Conservation (phyloP, 495 filamentous ascomycete species). For the Xylaria castorea region DNA sequence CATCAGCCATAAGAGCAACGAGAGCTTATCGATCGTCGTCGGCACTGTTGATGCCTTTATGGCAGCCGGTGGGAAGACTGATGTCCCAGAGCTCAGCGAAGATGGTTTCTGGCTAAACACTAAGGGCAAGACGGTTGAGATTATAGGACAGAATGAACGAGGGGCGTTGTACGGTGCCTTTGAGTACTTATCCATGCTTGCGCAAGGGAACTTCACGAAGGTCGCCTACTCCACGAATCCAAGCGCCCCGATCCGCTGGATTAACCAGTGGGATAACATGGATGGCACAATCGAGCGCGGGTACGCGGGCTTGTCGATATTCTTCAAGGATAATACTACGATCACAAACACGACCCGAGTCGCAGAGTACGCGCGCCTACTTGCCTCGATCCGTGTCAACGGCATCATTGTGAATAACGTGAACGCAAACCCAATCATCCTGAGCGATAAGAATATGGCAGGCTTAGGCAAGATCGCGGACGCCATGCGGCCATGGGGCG, state of each 20-base stretch:
- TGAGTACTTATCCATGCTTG: conserved; percentile 69
- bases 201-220: conserved; percentile 65
- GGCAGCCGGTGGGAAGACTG: conserved; percentile 42
- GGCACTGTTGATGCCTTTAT: conserved; percentile 63
- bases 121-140: conserved; percentile 54
- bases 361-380: conserved; percentile 67
- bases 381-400: conserved; percentile 73
- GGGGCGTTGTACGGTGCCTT: conserved; percentile 74
- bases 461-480: conserved; percentile 69
- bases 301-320: conserved; percentile 73
- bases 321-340: conserved; percentile 65
- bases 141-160: conserved; percentile 71
- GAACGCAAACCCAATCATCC: conserved; percentile 67
- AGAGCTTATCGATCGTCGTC: conserved; percentile 52
- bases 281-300: conserved; percentile 74
- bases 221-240: conserved; percentile 63
- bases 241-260: conserved; percentile 68
- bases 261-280: conserved; percentile 79
- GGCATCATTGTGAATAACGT: conserved; percentile 75
- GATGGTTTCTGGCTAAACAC: conserved; percentile 70
- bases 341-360: conserved; percentile 64
- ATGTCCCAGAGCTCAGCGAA: conserved; percentile 55
- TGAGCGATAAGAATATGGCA: conserved; percentile 63
- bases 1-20: conserved; percentile 37
- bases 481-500: conserved; percentile 69